Percentiles rank a stretch among this genome's conserved stretches.
phyloP scores from a whole-genome alignment of 768 basidiomycete species.

The Leccinum subtestaceum region DNA sequence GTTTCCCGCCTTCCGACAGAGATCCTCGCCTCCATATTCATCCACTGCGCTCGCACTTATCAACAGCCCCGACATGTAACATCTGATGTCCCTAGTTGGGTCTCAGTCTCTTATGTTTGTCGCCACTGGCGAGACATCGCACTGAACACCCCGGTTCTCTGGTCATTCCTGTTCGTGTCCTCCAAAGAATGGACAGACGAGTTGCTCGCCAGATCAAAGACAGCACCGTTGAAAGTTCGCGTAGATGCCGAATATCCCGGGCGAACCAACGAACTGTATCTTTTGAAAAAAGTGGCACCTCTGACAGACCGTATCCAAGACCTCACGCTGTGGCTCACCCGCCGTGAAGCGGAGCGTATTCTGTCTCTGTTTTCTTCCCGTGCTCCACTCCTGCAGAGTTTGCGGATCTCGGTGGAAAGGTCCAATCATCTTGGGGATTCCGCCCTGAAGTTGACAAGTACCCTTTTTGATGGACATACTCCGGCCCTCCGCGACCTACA shows the following conservation, averaged over 20 bases:
- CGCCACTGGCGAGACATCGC: slow-evolving; percentile 44
- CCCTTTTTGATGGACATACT: slow-evolving; percentile 32
- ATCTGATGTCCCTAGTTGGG: slow-evolving; percentile 18
- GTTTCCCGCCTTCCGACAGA: slow-evolving; percentile 23
- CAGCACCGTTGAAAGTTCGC: slow-evolving; percentile 28
- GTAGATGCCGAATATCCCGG: slow-evolving; percentile 29
- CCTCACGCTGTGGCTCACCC: slow-evolving; percentile 26
- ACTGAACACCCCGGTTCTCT: slow-evolving; percentile 39
- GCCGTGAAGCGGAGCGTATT: slow-evolving; percentile 24
- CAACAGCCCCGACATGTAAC: neutral
- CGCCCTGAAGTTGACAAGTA: slow-evolving; percentile 23
- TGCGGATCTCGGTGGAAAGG: slow-evolving; percentile 24
- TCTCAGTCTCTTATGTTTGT: slow-evolving; percentile 25
- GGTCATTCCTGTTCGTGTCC: slow-evolving; percentile 36
- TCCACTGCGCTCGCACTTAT: slow-evolving; percentile 6
- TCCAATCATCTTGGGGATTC: slow-evolving; percentile 16
- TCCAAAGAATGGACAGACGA: slow-evolving; percentile 39
- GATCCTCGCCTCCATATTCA: slow-evolving; percentile 23
- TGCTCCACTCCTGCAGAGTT: slow-evolving; percentile 34
- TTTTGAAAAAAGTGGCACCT: slow-evolving; percentile 32
- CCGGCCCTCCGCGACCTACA: slow-evolving; percentile 37
- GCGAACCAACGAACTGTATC: slow-evolving; percentile 23
- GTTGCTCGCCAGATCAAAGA: slow-evolving; percentile 46
- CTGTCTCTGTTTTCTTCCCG: slow-evolving; percentile 21
- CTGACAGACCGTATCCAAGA: slow-evolving; percentile 35